Base-by-base conservation (phyloP, 208 protist genomes). In the Wallacemonas sp. region DNA sequence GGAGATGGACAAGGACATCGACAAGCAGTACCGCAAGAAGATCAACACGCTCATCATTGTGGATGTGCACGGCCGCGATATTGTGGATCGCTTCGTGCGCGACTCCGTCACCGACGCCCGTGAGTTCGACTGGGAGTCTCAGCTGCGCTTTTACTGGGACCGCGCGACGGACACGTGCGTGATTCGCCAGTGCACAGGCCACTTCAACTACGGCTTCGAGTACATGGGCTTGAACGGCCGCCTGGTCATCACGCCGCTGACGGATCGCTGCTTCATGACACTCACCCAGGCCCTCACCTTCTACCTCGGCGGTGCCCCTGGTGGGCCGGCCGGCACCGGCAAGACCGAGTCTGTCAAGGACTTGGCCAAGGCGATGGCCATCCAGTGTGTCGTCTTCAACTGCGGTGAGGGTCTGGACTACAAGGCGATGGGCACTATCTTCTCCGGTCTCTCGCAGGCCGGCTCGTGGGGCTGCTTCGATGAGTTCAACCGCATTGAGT, bases 401-500 rank as follows among this genome's bases (percentile, higher is more conserved):
- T 99, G 98, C 74, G 98, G 97, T 60, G 98, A 99, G 67, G 98
- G 98, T n/a, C 85, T 99, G n/a, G 98, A 99, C 76, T 98, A 98
- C 72, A 94, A 98, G 77, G 96, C 97, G 23, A 99, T 99, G 97
- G 96, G 93, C 23, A 92, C 88, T 48, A 99, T 99, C 72, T 99
- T 99, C 82, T 97, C 87, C 33, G 99, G 99, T 2, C 85, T 99
- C 1, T 94, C 91, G 27, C 98, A 99, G 81, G 81, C 87, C 5
- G 98, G 98, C 52, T 98, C 97, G 26, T 99, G 97, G 97, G 98
- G 98, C 54, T 99, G 98, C 87, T 99, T 99, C 79, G 99, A 99
- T 81, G 98, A 99, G 85, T 99, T 99, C 80, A 99, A 99, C 78
- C 89, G 99, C 38, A 99, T 99, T 71, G 97, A 99, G 57, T 82